Evolutionary conservation across 2,329 filamentous ascomycete genomes (phyloP).

Genomic region (Exophiala mesophila): DNA sequence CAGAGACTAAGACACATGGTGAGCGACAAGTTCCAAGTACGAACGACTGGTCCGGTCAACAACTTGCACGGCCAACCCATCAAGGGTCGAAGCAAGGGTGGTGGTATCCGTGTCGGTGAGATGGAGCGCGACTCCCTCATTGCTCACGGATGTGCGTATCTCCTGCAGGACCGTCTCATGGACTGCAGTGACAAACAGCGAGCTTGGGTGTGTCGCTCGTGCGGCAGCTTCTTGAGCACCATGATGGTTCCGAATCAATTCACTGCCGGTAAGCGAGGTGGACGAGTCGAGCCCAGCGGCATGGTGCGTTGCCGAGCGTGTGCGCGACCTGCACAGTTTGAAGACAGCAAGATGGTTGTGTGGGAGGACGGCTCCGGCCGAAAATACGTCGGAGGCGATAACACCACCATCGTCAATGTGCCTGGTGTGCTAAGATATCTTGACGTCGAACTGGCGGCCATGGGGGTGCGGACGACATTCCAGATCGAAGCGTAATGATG

Average conservation of each 20-base stretch:
- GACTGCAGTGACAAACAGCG: conserved; percentile 94
- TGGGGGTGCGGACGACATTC: conserved; percentile 95
- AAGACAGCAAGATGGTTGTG: conserved; percentile 63
- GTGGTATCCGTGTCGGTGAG: conserved; percentile 97
- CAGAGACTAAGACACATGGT: conserved; percentile 98
- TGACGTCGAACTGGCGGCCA: conserved; percentile 90
- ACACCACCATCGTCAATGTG: conserved; percentile 87
- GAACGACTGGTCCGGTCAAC: conserved; percentile 90
- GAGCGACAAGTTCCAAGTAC: conserved; percentile 98
- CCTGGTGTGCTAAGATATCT: conserved; percentile 89
- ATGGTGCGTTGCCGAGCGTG: conserved; percentile 76
- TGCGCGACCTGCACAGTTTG: conserved; percentile 57
- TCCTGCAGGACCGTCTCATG: conserved; percentile 90
- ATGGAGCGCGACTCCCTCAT: conserved; percentile 97
- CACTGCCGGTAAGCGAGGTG: conserved; percentile 31
- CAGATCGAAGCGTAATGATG: conserved; percentile 54
- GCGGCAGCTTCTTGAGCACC: conserved; percentile 85
- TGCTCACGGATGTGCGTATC: conserved; percentile 89
- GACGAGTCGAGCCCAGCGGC: conserved; percentile 41
- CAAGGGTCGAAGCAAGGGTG: conserved; percentile 92
- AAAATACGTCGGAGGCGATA: conserved; percentile 80
- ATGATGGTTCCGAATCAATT: conserved; percentile 49
- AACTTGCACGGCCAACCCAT: conserved; percentile 90
- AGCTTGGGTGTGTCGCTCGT: conserved; percentile 82
- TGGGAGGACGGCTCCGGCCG: conserved; percentile 90